These are phyloP conservation scores for Mentha longifolia DNA, from an alignment of 257 asterid species.

Conservation along the genomic window DNA sequence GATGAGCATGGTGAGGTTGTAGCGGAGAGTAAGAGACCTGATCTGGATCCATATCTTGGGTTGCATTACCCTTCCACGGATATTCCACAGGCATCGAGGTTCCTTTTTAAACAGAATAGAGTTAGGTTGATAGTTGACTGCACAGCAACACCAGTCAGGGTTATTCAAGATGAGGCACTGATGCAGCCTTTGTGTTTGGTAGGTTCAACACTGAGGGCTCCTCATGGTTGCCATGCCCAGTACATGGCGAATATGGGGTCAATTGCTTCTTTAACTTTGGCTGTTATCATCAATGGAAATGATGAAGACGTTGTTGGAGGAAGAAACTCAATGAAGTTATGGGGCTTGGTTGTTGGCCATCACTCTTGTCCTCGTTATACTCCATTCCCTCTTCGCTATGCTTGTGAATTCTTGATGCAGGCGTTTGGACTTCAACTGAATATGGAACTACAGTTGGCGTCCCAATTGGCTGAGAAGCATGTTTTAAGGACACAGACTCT, in stretches of 20 bases:
- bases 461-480: conserved; percentile 69
- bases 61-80: conserved; percentile 89
- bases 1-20: conserved; percentile 90
- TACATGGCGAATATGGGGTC: conserved; percentile 87
- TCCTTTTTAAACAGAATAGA: conserved; percentile 80
- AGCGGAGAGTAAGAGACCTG: conserved; percentile 69
- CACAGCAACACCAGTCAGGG: conserved; percentile 56
- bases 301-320: conserved; percentile 65
- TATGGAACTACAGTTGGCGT: conserved; percentile 83
- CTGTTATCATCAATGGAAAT: conserved; percentile 67
- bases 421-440: conserved; percentile 86
- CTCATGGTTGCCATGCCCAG: conserved; percentile 80
- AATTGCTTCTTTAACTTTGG: conserved; percentile 77
- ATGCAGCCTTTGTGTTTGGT: conserved; percentile 72
- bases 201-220: conserved; percentile 83
- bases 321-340: conserved; percentile 72
- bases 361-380: conserved; percentile 68
- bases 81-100: conserved; percentile 88
- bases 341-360: conserved; percentile 94
- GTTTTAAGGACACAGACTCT: conserved; percentile 82
- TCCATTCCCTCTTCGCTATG: conserved; percentile 86
- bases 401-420: conserved; percentile 90
- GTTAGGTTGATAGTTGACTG: conserved; percentile 84
- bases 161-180: conserved; percentile 71
- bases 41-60: conserved; percentile 79